phyloP scores from a whole-genome alignment of 2,329 filamentous ascomycete species.

The Metarhizium robertsii region DNA sequence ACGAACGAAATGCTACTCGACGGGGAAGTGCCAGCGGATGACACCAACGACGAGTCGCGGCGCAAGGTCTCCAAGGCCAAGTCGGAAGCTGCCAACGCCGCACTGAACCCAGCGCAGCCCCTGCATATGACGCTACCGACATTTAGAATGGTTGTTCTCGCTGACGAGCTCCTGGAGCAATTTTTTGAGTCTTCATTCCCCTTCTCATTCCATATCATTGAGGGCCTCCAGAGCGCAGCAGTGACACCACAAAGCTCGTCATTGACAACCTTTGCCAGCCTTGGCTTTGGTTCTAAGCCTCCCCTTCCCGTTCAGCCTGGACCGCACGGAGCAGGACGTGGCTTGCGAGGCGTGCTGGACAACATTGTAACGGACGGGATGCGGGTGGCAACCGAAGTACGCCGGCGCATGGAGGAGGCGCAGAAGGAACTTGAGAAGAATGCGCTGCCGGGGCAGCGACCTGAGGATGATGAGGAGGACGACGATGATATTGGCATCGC shows the following conservation, averaged over 20 bases:
- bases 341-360: slow-evolving; percentile 85
- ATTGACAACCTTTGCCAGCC: slow-evolving; percentile 76
- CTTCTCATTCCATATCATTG: slow-evolving; percentile 80
- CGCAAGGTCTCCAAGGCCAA: slow-evolving; percentile 51
- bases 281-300: slow-evolving; percentile 44
- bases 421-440: slow-evolving; percentile 86
- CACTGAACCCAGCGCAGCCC: slow-evolving; percentile 85
- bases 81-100: slow-evolving; percentile 74
- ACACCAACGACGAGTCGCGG: slow-evolving; percentile 12
- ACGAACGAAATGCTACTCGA: slow-evolving; percentile 30
- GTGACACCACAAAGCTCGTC: slow-evolving; percentile 39
- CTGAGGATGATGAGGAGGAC: slow-evolving; percentile 65
- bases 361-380: slow-evolving; percentile 98
- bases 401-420: slow-evolving; percentile 88
- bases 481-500: slow-evolving; percentile 43
- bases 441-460: slow-evolving; percentile 51
- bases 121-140: slow-evolving; percentile 94
- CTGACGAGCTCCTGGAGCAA: slow-evolving; percentile 88
- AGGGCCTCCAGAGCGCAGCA: slow-evolving; percentile 37
- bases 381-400: slow-evolving; percentile 87
- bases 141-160: slow-evolving; percentile 96
- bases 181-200: slow-evolving; percentile 98
- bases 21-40: slow-evolving; percentile 8
- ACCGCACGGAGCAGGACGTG: slow-evolving; percentile 48
- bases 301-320: slow-evolving; percentile 28